Conservation (phyloP, 208 protist genomes). For the Phytomonas sp. region DNA sequence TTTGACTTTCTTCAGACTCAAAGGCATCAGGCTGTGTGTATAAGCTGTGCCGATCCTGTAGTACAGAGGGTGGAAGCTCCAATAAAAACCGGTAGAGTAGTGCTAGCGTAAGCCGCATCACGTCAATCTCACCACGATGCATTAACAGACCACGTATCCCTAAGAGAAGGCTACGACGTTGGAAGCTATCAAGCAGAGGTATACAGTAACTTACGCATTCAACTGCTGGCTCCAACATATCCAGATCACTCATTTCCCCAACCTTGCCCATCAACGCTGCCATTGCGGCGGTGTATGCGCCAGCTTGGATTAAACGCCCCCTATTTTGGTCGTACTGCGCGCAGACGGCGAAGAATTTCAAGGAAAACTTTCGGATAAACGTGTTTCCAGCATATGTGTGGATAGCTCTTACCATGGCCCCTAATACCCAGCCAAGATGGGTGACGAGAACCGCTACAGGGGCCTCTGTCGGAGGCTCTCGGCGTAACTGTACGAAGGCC, state of each 20-base stretch:
- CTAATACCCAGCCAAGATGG: conserved; percentile 43
- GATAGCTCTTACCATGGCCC: conserved; percentile 22
- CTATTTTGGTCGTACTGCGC: conserved; percentile 28
- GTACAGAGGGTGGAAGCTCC: background rate
- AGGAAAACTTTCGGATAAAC: conserved; percentile 21
- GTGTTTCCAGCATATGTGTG: conserved; percentile 20
- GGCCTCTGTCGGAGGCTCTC: background rate
- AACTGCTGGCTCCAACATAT: conserved; percentile 26
- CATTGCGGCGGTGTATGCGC: conserved; percentile 32
- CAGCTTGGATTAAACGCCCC: conserved; percentile 22
- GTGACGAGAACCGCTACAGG: conserved; percentile 32
- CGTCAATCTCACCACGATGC: conserved; percentile 21
- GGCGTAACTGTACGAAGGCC: conserved; percentile 25
- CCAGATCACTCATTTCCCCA: conserved; percentile 13
- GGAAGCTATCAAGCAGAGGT: conserved; percentile 40
- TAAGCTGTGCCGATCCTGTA: background rate
- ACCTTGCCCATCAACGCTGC: conserved; percentile 9
- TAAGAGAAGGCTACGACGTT: conserved; percentile 40
- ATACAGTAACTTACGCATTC: conserved; percentile 44
- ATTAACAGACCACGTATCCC: conserved; percentile 31
- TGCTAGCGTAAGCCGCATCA: conserved; percentile 28
- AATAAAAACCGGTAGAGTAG: conserved; percentile 25
- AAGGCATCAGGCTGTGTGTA: background rate
- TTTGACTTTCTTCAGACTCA: background rate
- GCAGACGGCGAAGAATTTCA: conserved; percentile 38